Conservation (phyloP, 768 basidiomycete species). For the Mycena crocata region DNA sequence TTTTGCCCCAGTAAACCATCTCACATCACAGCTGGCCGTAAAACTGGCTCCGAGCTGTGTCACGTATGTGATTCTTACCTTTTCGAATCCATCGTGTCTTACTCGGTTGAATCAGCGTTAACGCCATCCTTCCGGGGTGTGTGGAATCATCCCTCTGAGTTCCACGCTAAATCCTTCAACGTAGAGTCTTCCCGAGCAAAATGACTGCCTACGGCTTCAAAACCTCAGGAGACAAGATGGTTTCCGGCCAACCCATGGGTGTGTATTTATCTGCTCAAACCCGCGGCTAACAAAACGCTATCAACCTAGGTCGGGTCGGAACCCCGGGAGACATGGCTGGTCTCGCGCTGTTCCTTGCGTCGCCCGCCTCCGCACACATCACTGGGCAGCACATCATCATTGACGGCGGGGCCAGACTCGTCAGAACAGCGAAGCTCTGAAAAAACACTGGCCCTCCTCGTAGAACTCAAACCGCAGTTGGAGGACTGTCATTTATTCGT, state of each 20-base stretch:
- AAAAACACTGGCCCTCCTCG: neutral
- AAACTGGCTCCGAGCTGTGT: conserved; percentile 70
- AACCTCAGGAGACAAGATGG: conserved; percentile 64
- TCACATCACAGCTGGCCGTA: conserved; percentile 77
- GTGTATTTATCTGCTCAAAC: conserved; percentile 20
- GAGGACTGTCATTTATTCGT: neutral
- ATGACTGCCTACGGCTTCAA: conserved; percentile 84
- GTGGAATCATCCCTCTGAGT: conserved; percentile 10
- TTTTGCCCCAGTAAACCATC: conserved; percentile 71
- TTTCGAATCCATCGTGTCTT: neutral
- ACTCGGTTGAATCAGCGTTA: conserved; percentile 63
- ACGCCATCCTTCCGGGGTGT: conserved; percentile 87
- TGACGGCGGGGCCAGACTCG: conserved; percentile 69
- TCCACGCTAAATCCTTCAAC: neutral
- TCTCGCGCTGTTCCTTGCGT: conserved; percentile 73
- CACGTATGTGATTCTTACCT: conserved; percentile 59
- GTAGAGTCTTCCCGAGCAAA: conserved; percentile 81
- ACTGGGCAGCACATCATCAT: conserved; percentile 79
- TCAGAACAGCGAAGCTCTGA: conserved; percentile 2
- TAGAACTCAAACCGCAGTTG: too few species aligned
- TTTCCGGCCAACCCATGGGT: conserved; percentile 74
- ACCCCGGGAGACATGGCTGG: conserved; percentile 77
- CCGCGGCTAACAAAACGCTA: neutral
- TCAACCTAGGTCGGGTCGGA: conserved; percentile 78
- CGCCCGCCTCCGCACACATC: conserved; percentile 78